Evolutionary conservation across 2,329 filamentous ascomycete species (phyloP), one percentile per base, ranked within the genome.

Genomic region (Beauveria bassiana): DNA sequence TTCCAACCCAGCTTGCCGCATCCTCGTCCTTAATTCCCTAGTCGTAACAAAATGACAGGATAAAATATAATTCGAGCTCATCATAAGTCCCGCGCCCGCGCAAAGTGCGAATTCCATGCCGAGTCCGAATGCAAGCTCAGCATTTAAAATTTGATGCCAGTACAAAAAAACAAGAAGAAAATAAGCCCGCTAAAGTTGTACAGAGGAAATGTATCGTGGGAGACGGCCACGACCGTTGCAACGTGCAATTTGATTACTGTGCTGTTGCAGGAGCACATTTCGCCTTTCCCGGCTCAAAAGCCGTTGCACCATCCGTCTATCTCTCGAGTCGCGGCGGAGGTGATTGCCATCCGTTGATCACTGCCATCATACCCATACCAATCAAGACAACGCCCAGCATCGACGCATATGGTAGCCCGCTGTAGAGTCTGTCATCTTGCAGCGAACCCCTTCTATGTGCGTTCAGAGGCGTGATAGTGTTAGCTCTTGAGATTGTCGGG

Each of bases 311-410:
- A n/a, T 38, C 62, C 71, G 5, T 38, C 24, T 54, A 75, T 69
- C 68, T 67, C 62, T 76, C 73, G 53, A 72, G 57, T 24, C 67
- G 68, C 4, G 73, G 66, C 45, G 74, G 68, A 57, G 73, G 68
- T 24, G 69, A 46, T 68, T 91, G 88, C 89, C 89, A 93, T 57
- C 88, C 88, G 70, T 95, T 95, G 67, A 95, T 81, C 74, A 92
- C 93, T 47, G 89, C 89, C 90, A 95, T 95, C 65, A 95, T 73
- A 16, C 90, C 89, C 77, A 95, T 88, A 38, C 90, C 90, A 64
- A 95, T 77, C 61, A 95, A 74, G 28, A 95, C 90, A 38, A 95
- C 90, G 12, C 90, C 88, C 51, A 95, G 75, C 83, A 93, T 91
- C 2, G 89, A 92, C 46, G 88, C 87, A 70, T 93, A 93, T 18